Base-by-base conservation (phyloP, 352 stramenopile genomes). In the Phytophthora hybrid region DNA sequence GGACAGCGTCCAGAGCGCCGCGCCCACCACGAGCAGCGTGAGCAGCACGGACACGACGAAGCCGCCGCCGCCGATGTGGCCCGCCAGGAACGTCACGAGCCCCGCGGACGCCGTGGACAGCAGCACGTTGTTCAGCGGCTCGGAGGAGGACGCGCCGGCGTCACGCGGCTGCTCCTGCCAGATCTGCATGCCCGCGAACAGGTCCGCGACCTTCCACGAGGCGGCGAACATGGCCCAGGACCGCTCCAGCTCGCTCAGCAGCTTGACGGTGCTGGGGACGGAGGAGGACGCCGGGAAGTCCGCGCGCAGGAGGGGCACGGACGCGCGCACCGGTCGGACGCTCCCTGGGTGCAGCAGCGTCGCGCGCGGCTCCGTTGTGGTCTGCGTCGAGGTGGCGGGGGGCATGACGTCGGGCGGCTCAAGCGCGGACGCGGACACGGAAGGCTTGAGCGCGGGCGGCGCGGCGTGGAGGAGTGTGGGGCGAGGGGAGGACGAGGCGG, bases 151-250 rank as follows among this genome's bases (percentile, higher is more conserved):
- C 5, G 49, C 39, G 13, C 23, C 58, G 0, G 26, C 31, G 9
- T 66, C 63, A 1, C 21, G 39, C 31, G 69, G 18, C 47, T 87
- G 78, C 66, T 93, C 82, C 63, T 91, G 83, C 78, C 83, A 93
- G 57, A 93, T 82, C 68, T 93, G 85, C 68, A 90, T 74, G 63
- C 85, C 85, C 4, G 77, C 81, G 55, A 93, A 93, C 54, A 93
- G 71, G 53, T 93, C 85, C 63, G 87, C 82, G 51, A 91, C 85
- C 52, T 78, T 82, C 85, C 85, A 93, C 37, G 73, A 83, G 29
- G 83, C 82, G 4, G 81, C 74, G 64, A 93, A 93, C 85, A 93
- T 93, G 68, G 84, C 75, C 83, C 84, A 91, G 10, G 85, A 93
- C 19, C 76, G 73, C 69, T 93, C 85, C n/a, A 93, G 66, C 58